Base-by-base conservation (phyloP, 1,284 basidiomycete genomes). In the Rhodotorula sp. region DNA sequence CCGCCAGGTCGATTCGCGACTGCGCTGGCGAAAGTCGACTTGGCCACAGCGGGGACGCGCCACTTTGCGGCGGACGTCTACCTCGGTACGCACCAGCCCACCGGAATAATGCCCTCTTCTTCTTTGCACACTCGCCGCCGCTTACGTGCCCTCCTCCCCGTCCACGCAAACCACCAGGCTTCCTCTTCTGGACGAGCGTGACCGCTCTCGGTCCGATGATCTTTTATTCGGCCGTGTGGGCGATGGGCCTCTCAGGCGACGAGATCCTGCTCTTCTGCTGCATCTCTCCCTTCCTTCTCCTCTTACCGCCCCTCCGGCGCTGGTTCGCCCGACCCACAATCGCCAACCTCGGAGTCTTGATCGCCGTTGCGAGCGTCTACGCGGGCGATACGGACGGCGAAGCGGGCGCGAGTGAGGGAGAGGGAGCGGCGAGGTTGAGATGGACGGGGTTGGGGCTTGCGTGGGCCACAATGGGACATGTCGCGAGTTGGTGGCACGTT, bases 171-270 rank as follows among this genome's bases (percentile, higher is more conserved):
- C 44, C 44, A 17, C 33, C 62, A 93, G 92, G 90, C 2, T 91
- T 90, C 75, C 84, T 90, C 24, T 93, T 90, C 79, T 95, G 93
- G 92, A 91, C 93, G 0, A 84, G 91, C 54, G 87, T 91, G 77
- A 95, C 93, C 1, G 87, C 88, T 2, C 85, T 96, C 29, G 87
- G 89, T 15, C 88, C 91, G 0, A 89, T 89, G 51, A 85, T 96
- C 10, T 96, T 95, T 82, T 96, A 94, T 81, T 94, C 91, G 83
- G 92, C 90, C 33, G 88, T 95, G 12, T 95, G 91, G 92, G 86
- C 91, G 77, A 87, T 95, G 26, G 90, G 66, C 22, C 65, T 78
- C 18, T 63, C 61, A 7, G 77, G 77, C 15, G 55, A 69, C 49
- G 77, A 78, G 48, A 69, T 74, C 20, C 68, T 76, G 45, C 68